Evolutionary conservation across 2,329 filamentous ascomycete genomes (phyloP), one percentile per base, ranked within the genome.

Genomic region (Colletotrichum incanum): DNA sequence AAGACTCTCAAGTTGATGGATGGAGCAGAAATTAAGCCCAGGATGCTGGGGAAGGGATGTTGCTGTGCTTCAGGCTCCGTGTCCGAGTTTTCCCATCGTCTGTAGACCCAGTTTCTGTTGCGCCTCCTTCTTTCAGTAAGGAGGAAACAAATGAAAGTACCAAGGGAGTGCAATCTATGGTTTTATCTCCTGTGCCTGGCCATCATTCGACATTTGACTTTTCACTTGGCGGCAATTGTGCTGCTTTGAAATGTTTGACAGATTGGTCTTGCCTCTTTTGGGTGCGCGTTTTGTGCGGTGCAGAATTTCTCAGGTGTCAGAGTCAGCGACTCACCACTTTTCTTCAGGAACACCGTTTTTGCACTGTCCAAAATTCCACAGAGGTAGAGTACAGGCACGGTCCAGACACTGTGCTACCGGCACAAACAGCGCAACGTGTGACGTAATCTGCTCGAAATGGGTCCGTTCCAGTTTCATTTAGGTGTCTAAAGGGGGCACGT

Each of bases 201-300:
- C 34, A 16, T 49, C 26, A 31, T 20, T 60, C 18, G 18, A n/a
- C 43, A 45, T 63, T 58, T 63, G 58, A 63, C 47, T 67, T 56
- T 67, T 31, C 63, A 45, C 47, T 52, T n/a, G 37, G 69, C 65
- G 70, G 65, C 54, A 72, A 59, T 70, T 70, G 65, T 69, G 70
- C 60, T 61, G 59, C 52, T 71, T n/a, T 62, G 68, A 60, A 71
- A 71, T 71, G 68, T 20, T 58, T 58, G 9, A 31, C 18, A 69
- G 65, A 60, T 31, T 68, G 45, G 50, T 55, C 70, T 69, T 72
- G 59, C 65, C 70, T 65, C n/a, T 60, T 72, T 54, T 37, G 26
- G 70, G 54, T 72, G 65, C 70, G 70, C 60, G 70, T 72, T 65
- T 72, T 72, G 59, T 72, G 65, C 70, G 59, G 59, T 72, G 70